phyloP scores from a whole-genome alignment of 177 flowering plant genomes.

The Vitis hybrid region DNA sequence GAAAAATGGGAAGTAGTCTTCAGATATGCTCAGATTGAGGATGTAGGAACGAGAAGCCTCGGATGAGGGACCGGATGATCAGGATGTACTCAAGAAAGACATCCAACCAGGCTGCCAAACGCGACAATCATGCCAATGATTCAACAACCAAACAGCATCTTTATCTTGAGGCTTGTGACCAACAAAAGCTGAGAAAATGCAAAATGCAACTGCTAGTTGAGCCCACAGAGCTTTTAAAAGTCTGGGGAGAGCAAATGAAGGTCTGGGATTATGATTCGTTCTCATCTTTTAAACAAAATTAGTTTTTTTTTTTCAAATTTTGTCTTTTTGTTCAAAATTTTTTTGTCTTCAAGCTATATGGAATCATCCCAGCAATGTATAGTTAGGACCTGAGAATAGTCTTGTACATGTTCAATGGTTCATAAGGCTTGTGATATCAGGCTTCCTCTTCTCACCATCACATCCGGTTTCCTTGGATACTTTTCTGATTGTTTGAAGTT shows the following conservation, averaged over 20 bases:
- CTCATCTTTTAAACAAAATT: background rate
- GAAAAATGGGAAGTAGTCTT: slow-evolving; percentile 17
- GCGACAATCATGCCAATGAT: background rate
- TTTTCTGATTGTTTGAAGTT: background rate
- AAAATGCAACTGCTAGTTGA: background rate
- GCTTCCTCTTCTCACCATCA: background rate
- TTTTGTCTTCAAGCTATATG: background rate
- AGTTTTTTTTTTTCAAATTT: background rate
- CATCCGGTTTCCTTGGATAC: background rate
- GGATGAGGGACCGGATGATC: too few species aligned
- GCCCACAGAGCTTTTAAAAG: background rate
- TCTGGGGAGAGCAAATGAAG: background rate
- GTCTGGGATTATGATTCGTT: background rate
- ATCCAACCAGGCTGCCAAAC: too few species aligned
- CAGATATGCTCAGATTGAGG: background rate
- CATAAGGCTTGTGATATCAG: background rate
- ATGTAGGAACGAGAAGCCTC: background rate
- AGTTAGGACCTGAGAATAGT: slow-evolving; percentile 1
- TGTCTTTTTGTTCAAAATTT: background rate
- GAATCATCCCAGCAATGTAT: slow-evolving; percentile 1
- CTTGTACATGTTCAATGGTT: background rate
- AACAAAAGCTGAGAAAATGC: background rate
- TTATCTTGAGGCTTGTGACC: background rate
- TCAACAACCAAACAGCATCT: too few species aligned
- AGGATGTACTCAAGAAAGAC: too few species aligned